Base-by-base conservation (phyloP, 768 basidiomycete species). In the Agaricus blazei region DNA sequence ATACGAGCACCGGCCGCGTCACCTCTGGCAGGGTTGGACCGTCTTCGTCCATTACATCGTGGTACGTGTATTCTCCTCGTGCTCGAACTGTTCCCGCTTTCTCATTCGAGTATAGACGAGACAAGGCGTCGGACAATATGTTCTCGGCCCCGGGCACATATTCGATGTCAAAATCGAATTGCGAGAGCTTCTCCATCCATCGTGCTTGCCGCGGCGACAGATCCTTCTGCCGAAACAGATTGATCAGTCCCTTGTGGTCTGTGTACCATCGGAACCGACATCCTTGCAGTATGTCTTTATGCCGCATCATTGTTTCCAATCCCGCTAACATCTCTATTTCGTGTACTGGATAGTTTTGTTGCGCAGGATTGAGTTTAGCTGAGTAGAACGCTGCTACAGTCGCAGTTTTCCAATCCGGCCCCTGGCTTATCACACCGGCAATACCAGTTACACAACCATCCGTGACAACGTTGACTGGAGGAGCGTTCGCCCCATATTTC, bases 341-440 rank as follows among this genome's bases (percentile, higher is more conserved):
- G 26, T 75, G 74, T 0, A 70, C 69, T 1, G 71, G 63, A 38
- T 76, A 75, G 42, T 75, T 75, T 19, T 71, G 70, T 48, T 75
- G 72, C 0, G 73, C 67, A 0, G 66, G 29, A 15, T 64, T 70
- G 2, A 75, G 56, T 45, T 74, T 75, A 0, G 68, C 70, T 0
- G 70, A 75, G 42, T 65, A 73, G 46, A 73, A 75, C 0, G 67
- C 68, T 1, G 65, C 66, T 1, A 69, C 48, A 0, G 58, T 57
- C 0, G 67, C 71, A 0, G 56, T 60, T n/a, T 64, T 60, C 63
- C 65, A 67, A n/a, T 63, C 56, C 0, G 27, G 0, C 0, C 67
- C 65, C 49, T 66, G 65, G 9, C 60, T 60, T 4, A 74, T 41
- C 0, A 71, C 55, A 0, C 71, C 73, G 0, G 66, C 59, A 2